A percentile compares a stretch with the other conserved stretches of the same genome.
Evolutionary conservation across 2,329 filamentous ascomycete species (phyloP).

Genomic region (Diatrype stigma): DNA sequence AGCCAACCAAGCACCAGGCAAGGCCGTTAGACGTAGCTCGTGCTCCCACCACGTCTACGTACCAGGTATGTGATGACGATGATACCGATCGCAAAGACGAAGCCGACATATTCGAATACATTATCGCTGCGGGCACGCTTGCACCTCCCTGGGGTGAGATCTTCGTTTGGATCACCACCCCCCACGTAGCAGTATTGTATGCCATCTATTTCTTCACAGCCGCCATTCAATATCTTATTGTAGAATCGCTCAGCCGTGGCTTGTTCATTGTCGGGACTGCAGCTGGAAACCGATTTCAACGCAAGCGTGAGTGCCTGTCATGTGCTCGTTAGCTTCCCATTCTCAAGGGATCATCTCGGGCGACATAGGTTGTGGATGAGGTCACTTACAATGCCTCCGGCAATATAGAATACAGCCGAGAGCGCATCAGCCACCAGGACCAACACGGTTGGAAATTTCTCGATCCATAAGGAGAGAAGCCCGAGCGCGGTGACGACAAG

Average conservation of each 20-base stretch:
- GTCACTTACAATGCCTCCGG: conserved; percentile 27
- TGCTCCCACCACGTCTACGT: conserved; percentile 13
- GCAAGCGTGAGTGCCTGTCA: conserved; percentile 26
- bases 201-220: conserved; percentile 14
- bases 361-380: background rate
- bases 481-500: conserved; percentile 25
- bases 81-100: conserved; percentile 19
- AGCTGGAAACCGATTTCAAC: conserved; percentile 24
- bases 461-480: conserved; percentile 22
- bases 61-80: conserved; percentile 16
- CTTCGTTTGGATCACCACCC: background rate
- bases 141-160: conserved; percentile 15
- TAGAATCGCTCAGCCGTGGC: conserved; percentile 1
- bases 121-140: conserved; percentile 26
- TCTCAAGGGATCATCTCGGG: background rate
- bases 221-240: conserved; percentile 29
- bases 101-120: conserved; percentile 25
- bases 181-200: background rate
- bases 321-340: background rate
- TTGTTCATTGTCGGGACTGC: conserved; percentile 13
- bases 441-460: conserved; percentile 23
- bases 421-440: conserved; percentile 23
- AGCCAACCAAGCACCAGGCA: background rate
- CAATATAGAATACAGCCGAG: conserved; percentile 27
- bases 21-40: conserved; percentile 20